Base-by-base conservation (phyloP, 2,329 filamentous ascomycete genomes). In the Calonectria henricotiae region DNA sequence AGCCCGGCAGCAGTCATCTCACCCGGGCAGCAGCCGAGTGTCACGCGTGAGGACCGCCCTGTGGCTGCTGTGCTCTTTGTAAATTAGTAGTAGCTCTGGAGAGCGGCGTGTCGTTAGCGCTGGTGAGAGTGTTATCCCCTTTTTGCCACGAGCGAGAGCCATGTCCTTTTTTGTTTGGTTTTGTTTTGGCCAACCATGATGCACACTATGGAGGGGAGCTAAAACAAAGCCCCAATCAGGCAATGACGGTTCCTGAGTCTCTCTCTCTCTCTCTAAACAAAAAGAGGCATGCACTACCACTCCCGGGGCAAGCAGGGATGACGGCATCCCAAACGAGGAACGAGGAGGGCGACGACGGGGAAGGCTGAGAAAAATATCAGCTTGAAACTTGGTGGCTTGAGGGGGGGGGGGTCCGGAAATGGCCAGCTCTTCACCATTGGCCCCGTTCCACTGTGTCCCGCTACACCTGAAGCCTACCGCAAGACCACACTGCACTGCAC, bases 351-450 rank as follows among this genome's bases (percentile, higher is more conserved):
- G 47, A 51, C 13, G 20, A 30, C 13, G 46, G 47, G 12, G 17
- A 32, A 15, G 32, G 55, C 32, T 41, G 46, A 61, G 20, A 58
- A 25, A 27, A 43, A 61, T 25, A 25, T 25, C 54, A 30, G 20
- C 64, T 54, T 62, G 64, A 67, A 67, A 67, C 64, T 23, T 39
- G 32, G 64, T 62, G 54, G 64, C 55, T 61, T n/a, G n/a, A n/a
- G n/a, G n/a, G n/a, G n/a, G n/a, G n/a, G 61, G 37, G 37, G 62
- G 32, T 39, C 32, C 23, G 61, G 44, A 30, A 15, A 32, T 20
- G 62, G 13, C 46, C 23, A 64, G 37, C 37, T n/a, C 32, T 15
- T 44, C 49, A n/a, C 13, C 39, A 39, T 58, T 58, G 51, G 51
- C 37, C 32, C 62, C 20, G 11, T 35, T 37, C n/a, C 43, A 27